Conservation (phyloP, 2,329 filamentous ascomycete species). For the Alternaria novae-zelandiae region DNA sequence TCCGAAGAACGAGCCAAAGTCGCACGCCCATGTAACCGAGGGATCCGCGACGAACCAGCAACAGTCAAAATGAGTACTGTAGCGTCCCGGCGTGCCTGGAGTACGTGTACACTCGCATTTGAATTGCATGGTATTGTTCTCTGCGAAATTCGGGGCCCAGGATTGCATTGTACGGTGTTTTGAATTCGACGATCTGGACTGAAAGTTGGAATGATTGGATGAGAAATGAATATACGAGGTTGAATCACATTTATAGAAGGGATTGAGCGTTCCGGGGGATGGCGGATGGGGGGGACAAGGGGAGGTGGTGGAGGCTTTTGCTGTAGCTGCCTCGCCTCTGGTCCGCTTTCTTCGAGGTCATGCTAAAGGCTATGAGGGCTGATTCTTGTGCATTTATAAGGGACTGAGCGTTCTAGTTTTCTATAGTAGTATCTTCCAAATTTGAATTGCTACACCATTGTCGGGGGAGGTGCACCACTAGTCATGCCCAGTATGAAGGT, state of each 20-base stretch:
- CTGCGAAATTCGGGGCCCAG: neutral
- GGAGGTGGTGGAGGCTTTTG: neutral
- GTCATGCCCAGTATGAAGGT: neutral
- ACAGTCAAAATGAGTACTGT: neutral
- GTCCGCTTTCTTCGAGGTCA: neutral
- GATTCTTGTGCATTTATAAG: neutral
- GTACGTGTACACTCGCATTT: neutral
- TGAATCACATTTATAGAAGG: neutral
- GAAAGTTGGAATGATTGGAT: neutral
- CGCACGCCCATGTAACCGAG: neutral
- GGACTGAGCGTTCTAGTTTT: neutral
- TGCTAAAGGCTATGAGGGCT: neutral
- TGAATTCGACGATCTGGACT: neutral
- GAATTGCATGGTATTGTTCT: neutral
- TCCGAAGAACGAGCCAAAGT: neutral
- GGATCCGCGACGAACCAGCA: neutral
- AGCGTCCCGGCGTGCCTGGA: neutral
- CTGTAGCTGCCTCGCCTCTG: neutral
- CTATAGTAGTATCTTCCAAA: neutral
- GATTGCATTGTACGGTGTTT: conserved; percentile 12
- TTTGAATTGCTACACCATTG: neutral
- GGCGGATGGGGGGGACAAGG: neutral
- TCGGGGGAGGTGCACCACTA: neutral
- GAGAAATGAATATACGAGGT: neutral
- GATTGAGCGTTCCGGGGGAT: neutral